phyloP scores from a whole-genome alignment of 2,329 filamentous ascomycete genomes.

The Pseudogymnoascus sp. region DNA sequence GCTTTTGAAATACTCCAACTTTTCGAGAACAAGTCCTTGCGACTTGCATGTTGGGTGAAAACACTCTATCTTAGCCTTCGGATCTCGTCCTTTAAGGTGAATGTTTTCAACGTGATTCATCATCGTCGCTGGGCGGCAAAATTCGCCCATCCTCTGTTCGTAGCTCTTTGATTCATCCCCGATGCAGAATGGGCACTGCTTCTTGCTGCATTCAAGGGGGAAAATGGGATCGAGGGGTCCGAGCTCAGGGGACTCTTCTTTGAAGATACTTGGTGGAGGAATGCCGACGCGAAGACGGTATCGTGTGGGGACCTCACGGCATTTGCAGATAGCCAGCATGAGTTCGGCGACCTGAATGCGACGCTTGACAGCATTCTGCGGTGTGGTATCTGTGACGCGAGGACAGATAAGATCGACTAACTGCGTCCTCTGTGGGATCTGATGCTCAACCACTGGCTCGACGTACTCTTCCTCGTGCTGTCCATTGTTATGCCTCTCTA shows the following conservation, averaged over 20 bases:
- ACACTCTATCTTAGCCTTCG: too few species aligned
- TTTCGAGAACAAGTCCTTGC: too few species aligned
- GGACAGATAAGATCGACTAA: slow-evolving; percentile 18
- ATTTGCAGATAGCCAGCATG: slow-evolving; percentile 14
- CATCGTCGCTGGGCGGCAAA: too few species aligned
- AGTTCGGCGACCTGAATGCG: slow-evolving; percentile 17
- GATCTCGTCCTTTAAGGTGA: too few species aligned
- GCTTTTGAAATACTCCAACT: too few species aligned
- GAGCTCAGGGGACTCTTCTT: slow-evolving; percentile 11
- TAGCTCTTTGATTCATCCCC: too few species aligned
- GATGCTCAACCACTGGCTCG: slow-evolving; percentile 18
- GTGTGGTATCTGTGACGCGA: slow-evolving; percentile 13
- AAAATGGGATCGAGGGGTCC: slow-evolving; percentile 13
- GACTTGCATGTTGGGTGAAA: too few species aligned
- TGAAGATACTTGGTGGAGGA: too few species aligned
- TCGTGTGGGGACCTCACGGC: slow-evolving; percentile 6
- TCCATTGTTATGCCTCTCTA: too few species aligned
- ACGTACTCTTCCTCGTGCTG: neutral
- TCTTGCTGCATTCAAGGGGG: slow-evolving; percentile 17
- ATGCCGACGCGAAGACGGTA: too few species aligned
- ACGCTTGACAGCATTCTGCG: slow-evolving; percentile 16
- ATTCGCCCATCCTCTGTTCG: too few species aligned
- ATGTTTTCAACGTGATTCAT: too few species aligned
- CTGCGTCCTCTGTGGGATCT: slow-evolving; percentile 18
- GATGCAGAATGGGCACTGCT: slow-evolving; percentile 17